Conservation (phyloP, 768 basidiomycete species). For the Rhodocollybia butyracea region DNA sequence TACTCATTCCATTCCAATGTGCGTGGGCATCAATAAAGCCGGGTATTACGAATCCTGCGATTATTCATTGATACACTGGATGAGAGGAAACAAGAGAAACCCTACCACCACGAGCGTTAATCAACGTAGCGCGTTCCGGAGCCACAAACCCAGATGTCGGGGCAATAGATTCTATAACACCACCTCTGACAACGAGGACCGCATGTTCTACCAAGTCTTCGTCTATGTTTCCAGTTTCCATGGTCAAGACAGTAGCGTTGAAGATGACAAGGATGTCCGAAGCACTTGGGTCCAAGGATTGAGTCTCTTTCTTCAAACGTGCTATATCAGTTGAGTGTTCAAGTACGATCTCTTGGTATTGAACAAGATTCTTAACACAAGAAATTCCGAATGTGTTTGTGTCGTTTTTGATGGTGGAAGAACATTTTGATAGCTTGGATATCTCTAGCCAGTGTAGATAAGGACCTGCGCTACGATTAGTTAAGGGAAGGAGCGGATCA, state of each 20-base stretch:
- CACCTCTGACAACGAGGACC: slow-evolving; percentile 50
- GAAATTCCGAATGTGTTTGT: slow-evolving; percentile 54
- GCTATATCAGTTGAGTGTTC: slow-evolving; percentile 59
- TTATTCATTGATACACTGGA: not conserved
- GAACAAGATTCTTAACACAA: slow-evolving; percentile 55
- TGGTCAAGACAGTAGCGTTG: slow-evolving; percentile 70
- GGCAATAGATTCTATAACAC: slow-evolving; percentile 53
- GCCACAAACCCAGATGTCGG: slow-evolving; percentile 22
- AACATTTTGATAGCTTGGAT: slow-evolving; percentile 47
- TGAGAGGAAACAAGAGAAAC: not conserved
- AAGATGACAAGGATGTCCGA: slow-evolving; percentile 53
- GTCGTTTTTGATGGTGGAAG: slow-evolving; percentile 46
- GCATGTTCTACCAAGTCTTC: slow-evolving; percentile 52
- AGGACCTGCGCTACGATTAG: slow-evolving; percentile 40
- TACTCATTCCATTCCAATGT: slow-evolving; percentile 60
- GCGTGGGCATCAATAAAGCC: slow-evolving; percentile 79
- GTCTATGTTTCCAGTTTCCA: slow-evolving; percentile 50
- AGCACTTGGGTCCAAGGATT: slow-evolving; percentile 10
- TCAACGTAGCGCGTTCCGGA: slow-evolving; percentile 38
- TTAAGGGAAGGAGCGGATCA: not conserved
- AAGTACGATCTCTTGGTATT: slow-evolving; percentile 56
- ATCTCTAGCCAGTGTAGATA: slow-evolving; percentile 62
- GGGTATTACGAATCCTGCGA: slow-evolving; percentile 58
- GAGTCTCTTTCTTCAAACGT: slow-evolving; percentile 54
- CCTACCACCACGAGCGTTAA: slow-evolving; percentile 64